A percentile compares a stretch with the other conserved stretches of the same genome.
Conservation (phyloP, 495 filamentous ascomycete species). For the Stereocaulon alpinum region DNA sequence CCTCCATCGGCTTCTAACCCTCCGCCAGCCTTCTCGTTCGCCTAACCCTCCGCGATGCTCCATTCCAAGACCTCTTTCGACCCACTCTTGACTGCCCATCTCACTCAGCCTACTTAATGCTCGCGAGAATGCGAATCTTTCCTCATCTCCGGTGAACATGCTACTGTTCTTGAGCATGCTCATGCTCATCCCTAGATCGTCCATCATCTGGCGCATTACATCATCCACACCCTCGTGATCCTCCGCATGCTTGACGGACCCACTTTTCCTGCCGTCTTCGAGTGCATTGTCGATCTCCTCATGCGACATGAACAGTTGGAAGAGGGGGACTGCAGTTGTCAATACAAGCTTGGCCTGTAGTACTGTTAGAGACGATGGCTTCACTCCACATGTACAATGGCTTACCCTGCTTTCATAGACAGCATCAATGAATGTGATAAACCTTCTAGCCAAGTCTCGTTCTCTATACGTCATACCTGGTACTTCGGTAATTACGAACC, state of each 20-base stretch:
- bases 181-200: conserved; percentile 83
- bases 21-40: conserved; percentile 55
- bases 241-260: conserved; percentile 24
- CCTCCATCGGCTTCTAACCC: conserved; percentile 54
- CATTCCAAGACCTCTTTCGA: conserved; percentile 72
- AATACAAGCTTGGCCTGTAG: conserved; percentile 82
- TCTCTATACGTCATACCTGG: conserved; percentile 80
- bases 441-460: conserved; percentile 82
- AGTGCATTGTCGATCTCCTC: conserved; percentile 51
- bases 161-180: conserved; percentile 71
- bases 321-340: conserved; percentile 73
- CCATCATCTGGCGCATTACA: conserved; percentile 84
- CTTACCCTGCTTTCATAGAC: conserved; percentile 68
- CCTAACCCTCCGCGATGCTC: conserved; percentile 46
- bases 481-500: conserved; percentile 83
- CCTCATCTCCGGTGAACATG: conserved; percentile 91
- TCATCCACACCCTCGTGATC: conserved; percentile 58
- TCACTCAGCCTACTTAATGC: conserved; percentile 75
- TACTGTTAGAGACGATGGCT: not conserved
- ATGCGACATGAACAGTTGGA: conserved; percentile 78
- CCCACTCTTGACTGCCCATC: conserved; percentile 93
- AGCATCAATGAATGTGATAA: conserved; percentile 96
- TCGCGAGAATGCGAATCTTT: conserved; percentile 89
- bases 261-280: conserved; percentile 27
- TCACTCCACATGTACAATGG: conserved; percentile 3